Evolutionary conservation across 163 green algal genomes (phyloP).

Genomic region (Scenedesmus sp.): DNA sequence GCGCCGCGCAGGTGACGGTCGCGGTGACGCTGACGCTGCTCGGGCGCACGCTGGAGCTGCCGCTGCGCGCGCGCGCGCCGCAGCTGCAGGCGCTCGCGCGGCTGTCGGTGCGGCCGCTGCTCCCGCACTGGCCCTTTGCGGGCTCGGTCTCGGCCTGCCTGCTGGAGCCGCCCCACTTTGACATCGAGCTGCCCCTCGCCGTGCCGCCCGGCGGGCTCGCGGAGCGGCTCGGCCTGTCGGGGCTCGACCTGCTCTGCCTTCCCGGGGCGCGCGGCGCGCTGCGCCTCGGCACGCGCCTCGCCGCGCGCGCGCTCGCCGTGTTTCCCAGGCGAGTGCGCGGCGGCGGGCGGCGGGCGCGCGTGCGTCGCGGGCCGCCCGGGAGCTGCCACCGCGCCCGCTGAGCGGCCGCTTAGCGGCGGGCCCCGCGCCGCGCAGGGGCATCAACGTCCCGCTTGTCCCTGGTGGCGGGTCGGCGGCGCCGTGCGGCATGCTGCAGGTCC

Average conservation of each 20-base stretch:
- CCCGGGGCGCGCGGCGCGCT: background rate
- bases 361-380: too few species aligned
- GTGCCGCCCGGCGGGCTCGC: background rate
- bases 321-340: constrained; percentile 8
- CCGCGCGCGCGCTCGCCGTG: constrained; percentile 7
- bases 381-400: background rate
- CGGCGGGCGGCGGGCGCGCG: background rate
- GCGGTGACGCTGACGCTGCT: constrained; percentile 11
- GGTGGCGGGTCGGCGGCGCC: background rate
- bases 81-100: constrained; percentile 16
- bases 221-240: too few species aligned
- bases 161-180: constrained; percentile 25
- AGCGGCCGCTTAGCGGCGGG: background rate
- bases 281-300: background rate
- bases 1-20: constrained; percentile 1
- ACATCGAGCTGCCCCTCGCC: constrained; percentile 43
- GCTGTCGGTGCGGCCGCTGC: constrained; percentile 20
- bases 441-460: constrained; percentile 23
- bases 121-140: constrained; percentile 11
- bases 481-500: constrained; percentile 27
- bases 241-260: constrained; percentile 7
- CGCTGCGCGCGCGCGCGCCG: constrained; percentile 17
- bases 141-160: constrained; percentile 15
- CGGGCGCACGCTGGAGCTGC: constrained; percentile 14
- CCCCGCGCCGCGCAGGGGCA: background rate